phyloP scores from a whole-genome alignment of 257 asterid species.

The Penstemon newberryi region DNA sequence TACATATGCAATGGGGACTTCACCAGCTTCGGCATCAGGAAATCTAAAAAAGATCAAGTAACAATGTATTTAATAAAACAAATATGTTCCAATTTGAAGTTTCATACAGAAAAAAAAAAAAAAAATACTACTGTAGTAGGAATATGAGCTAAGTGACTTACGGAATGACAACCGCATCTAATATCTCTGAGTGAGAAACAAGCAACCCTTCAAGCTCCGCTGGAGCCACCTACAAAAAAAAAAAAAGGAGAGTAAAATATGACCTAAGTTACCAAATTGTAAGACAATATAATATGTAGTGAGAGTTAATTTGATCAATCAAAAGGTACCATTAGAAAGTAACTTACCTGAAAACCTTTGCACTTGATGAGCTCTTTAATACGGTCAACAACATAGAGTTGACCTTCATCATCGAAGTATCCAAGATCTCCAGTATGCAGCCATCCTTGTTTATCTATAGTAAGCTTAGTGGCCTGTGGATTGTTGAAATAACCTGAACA shows the following conservation, averaged over 20 bases:
- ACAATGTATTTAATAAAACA: not conserved
- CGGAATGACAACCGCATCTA: constrained; percentile 97
- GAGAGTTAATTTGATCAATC: too few species aligned
- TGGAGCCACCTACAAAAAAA: constrained; percentile 77
- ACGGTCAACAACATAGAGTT: constrained; percentile 83
- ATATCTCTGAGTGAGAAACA: constrained; percentile 85
- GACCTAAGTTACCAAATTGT: too few species aligned
- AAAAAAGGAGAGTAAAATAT: not conserved
- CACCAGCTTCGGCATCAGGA: constrained; percentile 99
- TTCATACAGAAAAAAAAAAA: not conserved
- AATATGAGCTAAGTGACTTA: constrained; percentile 34
- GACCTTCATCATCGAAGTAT: constrained; percentile 83
- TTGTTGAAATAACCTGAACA: constrained; percentile 76
- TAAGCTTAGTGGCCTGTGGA: constrained; percentile 73
- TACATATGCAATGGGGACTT: constrained; percentile 83
- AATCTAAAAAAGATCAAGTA: constrained; percentile 42
- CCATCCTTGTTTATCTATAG: constrained; percentile 92
- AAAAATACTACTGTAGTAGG: not conserved
- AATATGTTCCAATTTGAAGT: not conserved
- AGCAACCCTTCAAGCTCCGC: constrained; percentile 98
- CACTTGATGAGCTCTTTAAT: constrained; percentile 92
- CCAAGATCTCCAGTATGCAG: constrained; percentile 98
- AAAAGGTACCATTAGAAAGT: too few species aligned
- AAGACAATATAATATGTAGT: too few species aligned
- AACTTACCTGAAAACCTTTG: constrained; percentile 83